These are phyloP conservation scores for Vicia villosa DNA, from an alignment of 306 rosid genomes.

Conservation along the genomic window DNA sequence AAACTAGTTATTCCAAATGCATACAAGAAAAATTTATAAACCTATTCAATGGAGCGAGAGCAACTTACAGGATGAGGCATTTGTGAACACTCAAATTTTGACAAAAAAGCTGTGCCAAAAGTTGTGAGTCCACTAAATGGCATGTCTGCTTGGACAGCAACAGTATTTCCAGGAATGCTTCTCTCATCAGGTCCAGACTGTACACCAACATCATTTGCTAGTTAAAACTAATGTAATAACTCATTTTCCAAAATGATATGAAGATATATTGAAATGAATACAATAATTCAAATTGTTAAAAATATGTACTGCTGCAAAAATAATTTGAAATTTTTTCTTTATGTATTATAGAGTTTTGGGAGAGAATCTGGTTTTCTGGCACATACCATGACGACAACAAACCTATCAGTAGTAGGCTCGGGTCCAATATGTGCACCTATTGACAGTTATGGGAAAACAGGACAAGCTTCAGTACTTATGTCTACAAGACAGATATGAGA, in stretches of 20 bases:
- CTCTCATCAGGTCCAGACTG: conserved; percentile 96
- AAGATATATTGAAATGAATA: conserved; percentile 2
- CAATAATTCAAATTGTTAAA: conserved; percentile 15
- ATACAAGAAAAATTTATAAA: conserved; percentile 6
- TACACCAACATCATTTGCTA: conserved; percentile 30
- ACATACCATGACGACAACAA: conserved; percentile 94
- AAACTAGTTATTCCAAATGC: conserved; percentile 19
- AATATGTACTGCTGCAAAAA: conserved; percentile 6
- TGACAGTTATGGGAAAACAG: conserved; percentile 28
- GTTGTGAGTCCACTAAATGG: conserved; percentile 89
- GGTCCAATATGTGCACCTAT: conserved; percentile 98
- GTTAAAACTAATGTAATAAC: conserved; percentile 32
- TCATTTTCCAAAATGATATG: conserved; percentile 27
- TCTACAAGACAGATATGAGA: conserved; percentile 7
- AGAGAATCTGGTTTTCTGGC: conserved; percentile 12
- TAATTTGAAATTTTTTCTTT: conserved; percentile 7
- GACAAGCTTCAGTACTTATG: conserved; percentile 28
- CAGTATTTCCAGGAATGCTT: conserved; percentile 90
- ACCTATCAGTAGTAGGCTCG: conserved; percentile 95
- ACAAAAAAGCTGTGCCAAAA: conserved; percentile 86
- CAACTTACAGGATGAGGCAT: conserved; percentile 87
- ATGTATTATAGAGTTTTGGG: conserved; percentile 5
- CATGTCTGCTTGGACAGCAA: conserved; percentile 97
- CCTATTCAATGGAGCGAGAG: conserved; percentile 22
- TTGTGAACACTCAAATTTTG: conserved; percentile 91